Base-by-base conservation (phyloP, 345 rosid species). In the Pugionium cornutum region DNA sequence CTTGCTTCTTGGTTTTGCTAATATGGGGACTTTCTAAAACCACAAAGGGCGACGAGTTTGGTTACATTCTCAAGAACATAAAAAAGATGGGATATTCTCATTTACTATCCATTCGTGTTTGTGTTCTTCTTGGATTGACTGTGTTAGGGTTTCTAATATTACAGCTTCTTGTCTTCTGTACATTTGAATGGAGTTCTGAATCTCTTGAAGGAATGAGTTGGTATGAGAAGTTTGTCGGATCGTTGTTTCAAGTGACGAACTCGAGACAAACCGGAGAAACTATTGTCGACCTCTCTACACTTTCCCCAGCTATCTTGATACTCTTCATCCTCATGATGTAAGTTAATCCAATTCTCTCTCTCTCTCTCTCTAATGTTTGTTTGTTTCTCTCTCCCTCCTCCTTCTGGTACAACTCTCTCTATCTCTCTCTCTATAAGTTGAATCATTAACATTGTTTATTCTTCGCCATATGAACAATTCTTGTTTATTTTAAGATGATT, bases 281-380 rank as follows among this genome's bases (percentile, higher is more conserved):
- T 1, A 47, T 81, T 8, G 75, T 85, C 0, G 91, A 89, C 37
- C 68, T 89, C 56, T 80, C 89, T 37, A 56, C 53, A 41, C 59
- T 89, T 9, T 78, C 94, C 2, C 76, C 86, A 1, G 84, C 89
- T 0, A 41, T 81, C 10, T 56, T 83, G 77, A 82, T 89, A 53
- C 55, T 85, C 35, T 83, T 89, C 67, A 67, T 81, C 31, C 11
- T 80, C 39, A 83, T 85, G 94, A 89, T 89, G 91, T 87, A 25
- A 87, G 96, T 82, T 47, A 1, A 26, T 40, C 49, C 4, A 36
- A 9, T 26, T 48, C 39, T 70, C 6, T 36, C 4, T 42, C n/a
- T n/a, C n/a, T n/a, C 40, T 34, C 7, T 42, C 9, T 46, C 7
- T 26, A 37, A 37, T 3, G 1, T 6, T 1, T 36, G 1, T 4